These are phyloP conservation scores for Lactifluus echinatus DNA, from an alignment of 768 basidiomycete species.

Conservation along the genomic window DNA sequence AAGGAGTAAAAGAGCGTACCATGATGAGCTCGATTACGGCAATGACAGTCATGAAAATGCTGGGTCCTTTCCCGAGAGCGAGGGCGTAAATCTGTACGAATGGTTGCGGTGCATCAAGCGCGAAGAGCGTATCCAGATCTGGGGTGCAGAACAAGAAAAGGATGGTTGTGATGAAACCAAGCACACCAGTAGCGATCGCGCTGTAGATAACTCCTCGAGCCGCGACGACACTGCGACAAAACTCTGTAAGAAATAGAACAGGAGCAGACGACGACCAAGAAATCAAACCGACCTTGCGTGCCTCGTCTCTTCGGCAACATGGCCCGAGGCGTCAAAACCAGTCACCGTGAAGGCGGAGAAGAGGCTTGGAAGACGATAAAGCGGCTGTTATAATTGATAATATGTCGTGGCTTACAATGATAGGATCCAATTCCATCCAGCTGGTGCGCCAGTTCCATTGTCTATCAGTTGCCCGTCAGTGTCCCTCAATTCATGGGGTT, in stretches of 20 bases:
- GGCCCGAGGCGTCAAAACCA: constrained; percentile 85
- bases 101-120: constrained; percentile 77
- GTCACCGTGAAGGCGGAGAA: constrained; percentile 84
- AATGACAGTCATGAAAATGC: constrained; percentile 81
- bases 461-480: constrained; percentile 36
- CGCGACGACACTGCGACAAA: constrained; percentile 50
- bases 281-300: constrained; percentile 47
- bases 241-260: background rate
- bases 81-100: constrained; percentile 84
- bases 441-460: constrained; percentile 81
- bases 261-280: background rate
- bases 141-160: constrained; percentile 83
- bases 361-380: constrained; percentile 37
- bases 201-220: constrained; percentile 76
- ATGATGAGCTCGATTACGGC: constrained; percentile 77
- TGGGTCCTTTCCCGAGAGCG: constrained; percentile 70
- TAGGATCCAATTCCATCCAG: constrained; percentile 88
- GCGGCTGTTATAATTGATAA: constrained; percentile 1
- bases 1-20: constrained; percentile 34
- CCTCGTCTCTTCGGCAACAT: constrained; percentile 84
- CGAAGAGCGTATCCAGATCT: constrained; percentile 64
- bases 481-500: background rate
- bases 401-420: constrained; percentile 56
- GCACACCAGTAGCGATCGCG: constrained; percentile 64
- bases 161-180: constrained; percentile 74